Evolutionary conservation across 441 rosid genomes (phyloP).

Genomic region (Omphalea diandra): DNA sequence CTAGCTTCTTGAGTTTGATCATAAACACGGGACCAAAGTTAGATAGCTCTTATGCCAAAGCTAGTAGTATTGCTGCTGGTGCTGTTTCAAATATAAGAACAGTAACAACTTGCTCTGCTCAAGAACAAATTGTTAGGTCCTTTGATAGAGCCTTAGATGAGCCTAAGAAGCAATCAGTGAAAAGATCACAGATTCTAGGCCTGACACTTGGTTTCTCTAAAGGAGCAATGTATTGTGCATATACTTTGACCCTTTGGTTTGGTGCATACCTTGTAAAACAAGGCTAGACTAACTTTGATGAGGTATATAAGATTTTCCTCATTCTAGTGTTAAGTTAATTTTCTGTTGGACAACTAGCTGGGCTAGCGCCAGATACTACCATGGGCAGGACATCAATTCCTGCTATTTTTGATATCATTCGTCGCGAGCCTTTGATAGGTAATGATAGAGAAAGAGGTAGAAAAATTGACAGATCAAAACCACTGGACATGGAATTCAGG

Average conservation of each 20-base stretch:
- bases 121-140: constrained; percentile 51
- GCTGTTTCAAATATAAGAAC: constrained; percentile 66
- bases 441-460: constrained; percentile 27
- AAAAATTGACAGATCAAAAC: constrained; percentile 42
- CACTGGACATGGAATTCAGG: constrained; percentile 49
- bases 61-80: constrained; percentile 69
- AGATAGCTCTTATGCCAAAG: constrained; percentile 50
- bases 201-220: constrained; percentile 53
- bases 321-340: constrained; percentile 70
- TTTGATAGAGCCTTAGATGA: constrained; percentile 56
- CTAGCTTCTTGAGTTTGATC: constrained; percentile 65
- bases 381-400: constrained; percentile 53
- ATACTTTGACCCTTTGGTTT: constrained; percentile 52
- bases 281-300: constrained; percentile 34
- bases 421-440: constrained; percentile 48
- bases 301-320: constrained; percentile 55
- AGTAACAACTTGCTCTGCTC: constrained; percentile 61
- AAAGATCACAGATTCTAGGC: constrained; percentile 54
- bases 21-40: constrained; percentile 58
- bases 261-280: constrained; percentile 53
- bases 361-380: constrained; percentile 70
- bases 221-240: constrained; percentile 71
- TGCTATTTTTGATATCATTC: constrained; percentile 43
- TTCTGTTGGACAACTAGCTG: constrained; percentile 74
- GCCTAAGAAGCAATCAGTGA: constrained; percentile 49